Conservation (phyloP, 192 early-diverging fungal species). For the Backusella parvicylindrica region DNA sequence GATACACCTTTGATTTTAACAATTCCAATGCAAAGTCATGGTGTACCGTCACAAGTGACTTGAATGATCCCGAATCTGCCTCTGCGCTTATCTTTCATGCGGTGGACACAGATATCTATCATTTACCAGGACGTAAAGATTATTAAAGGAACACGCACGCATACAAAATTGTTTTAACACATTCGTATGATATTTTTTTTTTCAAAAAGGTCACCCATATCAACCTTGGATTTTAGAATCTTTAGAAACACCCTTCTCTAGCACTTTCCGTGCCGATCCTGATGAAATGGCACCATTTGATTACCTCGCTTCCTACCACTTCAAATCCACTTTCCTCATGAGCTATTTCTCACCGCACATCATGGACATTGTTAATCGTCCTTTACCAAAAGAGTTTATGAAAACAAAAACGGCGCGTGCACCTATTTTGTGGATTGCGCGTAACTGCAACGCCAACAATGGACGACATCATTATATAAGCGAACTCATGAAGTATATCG, state of each 20-base stretch:
- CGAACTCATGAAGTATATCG: constrained; percentile 12
- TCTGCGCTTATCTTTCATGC: constrained; percentile 18
- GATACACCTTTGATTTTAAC: constrained; percentile 5
- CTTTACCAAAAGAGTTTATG: constrained; percentile 14
- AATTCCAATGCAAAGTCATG: neutral
- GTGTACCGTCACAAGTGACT: constrained; percentile 9
- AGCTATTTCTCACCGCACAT: constrained; percentile 5
- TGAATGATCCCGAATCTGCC: neutral
- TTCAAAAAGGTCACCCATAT: neutral
- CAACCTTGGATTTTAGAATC: constrained; percentile 19
- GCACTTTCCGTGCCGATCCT: neutral
- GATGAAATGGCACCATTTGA: constrained; percentile 12
- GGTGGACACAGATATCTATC: neutral
- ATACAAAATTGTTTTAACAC: neutral
- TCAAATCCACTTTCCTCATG: constrained; percentile 6
- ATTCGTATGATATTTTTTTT: neutral
- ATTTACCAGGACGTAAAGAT: constrained; percentile 12
- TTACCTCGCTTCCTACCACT: constrained; percentile 18
- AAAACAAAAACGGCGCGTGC: neutral
- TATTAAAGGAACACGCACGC: neutral
- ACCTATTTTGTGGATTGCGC: constrained; percentile 21
- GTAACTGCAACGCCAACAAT: constrained; percentile 10
- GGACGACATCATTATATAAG: constrained; percentile 9
- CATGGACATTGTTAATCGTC: constrained; percentile 12
- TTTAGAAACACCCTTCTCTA: constrained; percentile 11